phyloP scores from a whole-genome alignment of 2,329 filamentous ascomycete species.

The Fusarium sp. region DNA sequence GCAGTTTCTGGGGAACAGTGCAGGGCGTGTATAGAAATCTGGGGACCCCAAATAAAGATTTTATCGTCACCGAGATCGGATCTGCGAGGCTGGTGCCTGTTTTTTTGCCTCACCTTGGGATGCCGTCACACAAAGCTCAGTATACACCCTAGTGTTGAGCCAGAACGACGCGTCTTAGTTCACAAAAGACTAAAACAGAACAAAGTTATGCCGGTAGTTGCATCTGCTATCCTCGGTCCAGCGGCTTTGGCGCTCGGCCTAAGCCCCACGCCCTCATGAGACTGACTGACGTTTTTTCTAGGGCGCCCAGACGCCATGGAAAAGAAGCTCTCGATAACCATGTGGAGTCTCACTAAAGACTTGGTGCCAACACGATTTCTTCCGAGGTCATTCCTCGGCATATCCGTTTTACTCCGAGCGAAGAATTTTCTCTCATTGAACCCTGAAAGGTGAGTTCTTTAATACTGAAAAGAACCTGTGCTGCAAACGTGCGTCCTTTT shows the following conservation, averaged over 20 bases:
- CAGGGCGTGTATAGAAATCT: slow-evolving; percentile 34
- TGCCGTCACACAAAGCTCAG: slow-evolving; percentile 21
- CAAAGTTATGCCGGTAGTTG: slow-evolving; percentile 33
- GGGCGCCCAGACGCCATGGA: slow-evolving; percentile 22
- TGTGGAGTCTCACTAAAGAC: slow-evolving; percentile 20
- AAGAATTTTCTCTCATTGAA: not conserved
- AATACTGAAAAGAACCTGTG: slow-evolving; percentile 4
- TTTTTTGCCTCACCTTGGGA: slow-evolving; percentile 17
- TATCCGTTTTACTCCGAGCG: slow-evolving; percentile 31
- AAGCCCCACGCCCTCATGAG: slow-evolving; percentile 28
- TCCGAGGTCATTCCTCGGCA: slow-evolving; percentile 32
- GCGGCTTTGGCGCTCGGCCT: slow-evolving; percentile 39
- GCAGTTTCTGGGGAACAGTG: slow-evolving; percentile 31
- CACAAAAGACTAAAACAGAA: slow-evolving; percentile 7
- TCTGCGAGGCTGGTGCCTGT: slow-evolving; percentile 21
- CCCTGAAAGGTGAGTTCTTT: slow-evolving; percentile 16
- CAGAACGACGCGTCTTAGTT: slow-evolving; percentile 4
- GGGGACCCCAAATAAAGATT: slow-evolving; percentile 25
- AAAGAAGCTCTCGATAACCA: slow-evolving; percentile 21
- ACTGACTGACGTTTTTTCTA: slow-evolving; percentile 28
- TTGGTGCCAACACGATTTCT: slow-evolving; percentile 30
- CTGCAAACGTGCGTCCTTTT: slow-evolving; percentile 29
- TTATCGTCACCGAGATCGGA: slow-evolving; percentile 35
- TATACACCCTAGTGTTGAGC: slow-evolving; percentile 22
- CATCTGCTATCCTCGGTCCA: slow-evolving; percentile 37